phyloP scores from a whole-genome alignment of 2,329 filamentous ascomycete species.

The Thelonectria olida region DNA sequence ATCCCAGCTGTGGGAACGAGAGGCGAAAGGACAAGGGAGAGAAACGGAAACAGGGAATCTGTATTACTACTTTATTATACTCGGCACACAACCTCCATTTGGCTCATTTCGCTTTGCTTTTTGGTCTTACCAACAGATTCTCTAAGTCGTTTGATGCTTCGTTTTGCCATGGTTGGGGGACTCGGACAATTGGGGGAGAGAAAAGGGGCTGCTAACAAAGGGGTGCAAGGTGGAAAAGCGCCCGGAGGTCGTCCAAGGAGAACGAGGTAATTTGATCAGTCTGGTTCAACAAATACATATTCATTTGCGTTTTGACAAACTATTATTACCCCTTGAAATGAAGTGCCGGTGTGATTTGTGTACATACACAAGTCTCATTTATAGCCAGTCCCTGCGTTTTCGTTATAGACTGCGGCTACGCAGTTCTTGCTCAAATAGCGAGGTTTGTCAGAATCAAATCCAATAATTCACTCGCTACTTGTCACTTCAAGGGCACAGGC shows the following conservation, averaged over 20 bases:
- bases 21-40: background rate
- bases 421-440: no score
- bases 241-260: constrained; percentile 2
- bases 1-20: background rate
- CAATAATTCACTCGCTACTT: background rate
- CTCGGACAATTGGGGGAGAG: background rate
- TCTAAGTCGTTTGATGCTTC: constrained; percentile 2
- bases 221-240: background rate
- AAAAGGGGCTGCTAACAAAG: background rate
- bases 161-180: background rate
- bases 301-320: background rate
- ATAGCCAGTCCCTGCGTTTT: no score
- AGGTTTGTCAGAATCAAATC: no score
- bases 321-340: no score
- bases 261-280: constrained; percentile 21
- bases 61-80: constrained; percentile 14
- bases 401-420: no score
- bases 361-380: no score
- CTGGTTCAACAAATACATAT: constrained; percentile 18
- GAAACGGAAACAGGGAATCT: constrained; percentile 7
- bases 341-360: no score
- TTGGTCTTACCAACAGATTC: background rate
- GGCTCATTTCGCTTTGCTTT: constrained; percentile 7
- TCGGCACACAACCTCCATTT: background rate
- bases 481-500: background rate